Conservation (phyloP, 163 green algal species). For the Prototheca wickerhamii region DNA sequence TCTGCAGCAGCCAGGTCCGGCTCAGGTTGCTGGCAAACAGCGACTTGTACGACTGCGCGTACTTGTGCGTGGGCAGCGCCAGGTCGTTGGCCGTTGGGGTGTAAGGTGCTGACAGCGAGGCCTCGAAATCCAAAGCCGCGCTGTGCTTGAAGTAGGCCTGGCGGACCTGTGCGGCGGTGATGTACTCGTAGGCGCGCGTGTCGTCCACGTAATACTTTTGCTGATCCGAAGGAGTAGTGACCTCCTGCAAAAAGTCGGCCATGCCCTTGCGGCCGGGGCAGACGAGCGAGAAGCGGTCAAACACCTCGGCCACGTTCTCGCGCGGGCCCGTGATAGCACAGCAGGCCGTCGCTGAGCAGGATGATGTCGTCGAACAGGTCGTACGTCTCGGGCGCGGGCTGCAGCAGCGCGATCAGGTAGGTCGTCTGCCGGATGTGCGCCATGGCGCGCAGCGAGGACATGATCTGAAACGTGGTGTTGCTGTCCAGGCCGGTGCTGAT, state of each 20-base stretch:
- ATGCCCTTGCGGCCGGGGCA: conserved; percentile 48
- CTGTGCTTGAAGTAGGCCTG: conserved; percentile 1
- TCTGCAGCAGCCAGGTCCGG: conserved; percentile 7
- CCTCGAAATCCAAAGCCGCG: background rate
- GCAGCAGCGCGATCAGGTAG: conserved; percentile 49
- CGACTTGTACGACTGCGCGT: background rate
- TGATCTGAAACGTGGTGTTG: conserved; percentile 41
- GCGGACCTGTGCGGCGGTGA: background rate
- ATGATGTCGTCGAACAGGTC: conserved; percentile 72
- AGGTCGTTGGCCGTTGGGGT: background rate
- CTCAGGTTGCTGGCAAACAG: conserved; percentile 1
- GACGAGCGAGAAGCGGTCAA: conserved; percentile 46
- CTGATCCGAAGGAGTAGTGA: conserved; percentile 41
- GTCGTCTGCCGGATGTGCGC: conserved; percentile 27
- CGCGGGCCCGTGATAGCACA: conserved; percentile 33
- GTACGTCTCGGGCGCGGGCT: conserved; percentile 69
- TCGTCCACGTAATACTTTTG: conserved; percentile 12
- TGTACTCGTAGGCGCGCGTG: background rate
- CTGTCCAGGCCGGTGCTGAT: conserved; percentile 48
- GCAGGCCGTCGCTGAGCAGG: conserved; percentile 6
- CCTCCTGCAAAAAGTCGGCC: conserved; percentile 53
- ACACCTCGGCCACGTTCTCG: conserved; percentile 40
- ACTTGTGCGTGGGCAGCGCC: conserved; percentile 7
- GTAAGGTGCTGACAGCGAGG: conserved; percentile 1
- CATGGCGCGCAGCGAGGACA: conserved; percentile 23